Evolutionary conservation across 768 basidiomycete genomes (phyloP), one percentile per base, ranked within the genome.

Genomic region (Termitomyces sp.): DNA sequence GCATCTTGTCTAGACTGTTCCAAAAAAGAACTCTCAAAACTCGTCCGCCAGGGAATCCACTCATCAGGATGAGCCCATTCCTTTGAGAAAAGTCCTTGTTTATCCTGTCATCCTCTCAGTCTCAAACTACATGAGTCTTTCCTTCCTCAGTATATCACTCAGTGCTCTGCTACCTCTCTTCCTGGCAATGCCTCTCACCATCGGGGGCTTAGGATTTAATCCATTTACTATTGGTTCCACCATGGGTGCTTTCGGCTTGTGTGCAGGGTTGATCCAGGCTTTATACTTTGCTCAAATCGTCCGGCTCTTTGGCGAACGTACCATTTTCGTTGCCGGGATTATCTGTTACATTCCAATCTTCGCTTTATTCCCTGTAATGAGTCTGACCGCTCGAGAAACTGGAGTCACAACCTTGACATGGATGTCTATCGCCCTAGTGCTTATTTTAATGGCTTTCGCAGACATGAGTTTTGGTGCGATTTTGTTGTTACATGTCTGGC

Each of bases 201-300:
- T 84, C 18, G 89, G 89, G 25, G 89, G 89, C 0, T 73, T 90
- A 38, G 81, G 82, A 15, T 74, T 89, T 27, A 66, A 71, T 32
- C 86, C 89, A 1, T 74, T 78, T 1, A 68, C 66, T 12, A 91
- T 91, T 41, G 89, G 89, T 4, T 76, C 78, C 46, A 80, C 86
- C 71, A 79, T 72, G 59, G 71, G 72, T 1, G 23, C 62, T 64
- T 80, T 66, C 52, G 81, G 66, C 62, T 68, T 60, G 7, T 64
- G 63, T 3, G 66, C 73, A 7, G 80, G 76, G 1, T 0, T 65
- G 9, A 66, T 74, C 50, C 78, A 80, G 58, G 62, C 62, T 3
- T 51, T 75, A 13, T 71, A 74, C 52, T 73, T 76, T 40, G 56
- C 77, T 6, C 72, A 50, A 36, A 40, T 79, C 11, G 68, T 80